Base-by-base conservation (phyloP, 257 asterid genomes). In the Verbena officinalis region DNA sequence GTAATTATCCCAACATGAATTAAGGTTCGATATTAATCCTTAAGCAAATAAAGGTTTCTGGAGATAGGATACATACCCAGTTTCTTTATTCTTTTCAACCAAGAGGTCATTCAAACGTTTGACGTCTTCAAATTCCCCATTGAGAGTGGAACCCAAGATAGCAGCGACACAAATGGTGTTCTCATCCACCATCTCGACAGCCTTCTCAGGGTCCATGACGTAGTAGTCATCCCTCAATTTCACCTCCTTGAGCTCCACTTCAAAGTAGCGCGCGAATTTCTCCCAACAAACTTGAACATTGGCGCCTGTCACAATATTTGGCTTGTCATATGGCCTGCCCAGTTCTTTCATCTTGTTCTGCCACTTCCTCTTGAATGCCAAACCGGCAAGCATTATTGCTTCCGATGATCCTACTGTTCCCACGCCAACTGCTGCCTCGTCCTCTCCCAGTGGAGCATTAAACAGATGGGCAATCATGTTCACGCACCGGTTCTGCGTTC, bases 261-360 rank as follows among this genome's bases (percentile, higher is more conserved):
- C 96, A 19, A 89, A 89, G 44, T 89, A 86, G 10, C 92, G 83
- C 0, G 96, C 96, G 49, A 89, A 89, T 74, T 89, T 89, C 67
- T 86, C 96, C 96, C 96, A 89, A 19, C 96, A 89, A 0, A 89
- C 94, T 79, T 89, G 96, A 22, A 86, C 95, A 55, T 86, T 86
- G 43, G 96, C 95, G 21, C 95, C 95, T 2, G 95, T 89, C 48
- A 89, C 95, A 21, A 89, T 84, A 77, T 89, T 86, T 11, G 96
- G 95, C 59, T 80, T 89, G 80, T 89, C 95, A 62, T 7, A 4
- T 30, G 96, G 89, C 40, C 81, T 89, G 8, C 96, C 95, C 0
- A 27, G 75, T 7, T 68, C 84, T 65, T 73, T 89, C 92, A 86
- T 89, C 80, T 86, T 86, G 82, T 89, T 89, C 57, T 89, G 96